These are phyloP conservation scores for Pholiota conissans DNA, from an alignment of 768 basidiomycete species.

Conservation along the genomic window DNA sequence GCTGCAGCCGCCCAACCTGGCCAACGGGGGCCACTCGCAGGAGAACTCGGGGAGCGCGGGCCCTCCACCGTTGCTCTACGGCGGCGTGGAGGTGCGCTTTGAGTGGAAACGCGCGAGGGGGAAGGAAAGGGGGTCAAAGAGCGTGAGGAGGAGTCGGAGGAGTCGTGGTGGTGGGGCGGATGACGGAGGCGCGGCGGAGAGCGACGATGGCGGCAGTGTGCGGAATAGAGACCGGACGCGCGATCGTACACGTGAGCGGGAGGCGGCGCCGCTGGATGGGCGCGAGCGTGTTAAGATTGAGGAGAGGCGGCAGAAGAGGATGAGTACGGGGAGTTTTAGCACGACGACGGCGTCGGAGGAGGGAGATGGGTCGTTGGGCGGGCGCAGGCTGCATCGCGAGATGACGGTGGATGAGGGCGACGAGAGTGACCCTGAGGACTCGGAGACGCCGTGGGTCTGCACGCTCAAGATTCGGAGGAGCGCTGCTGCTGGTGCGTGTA, in stretches of 20 bases:
- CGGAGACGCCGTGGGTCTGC: conserved; percentile 95
- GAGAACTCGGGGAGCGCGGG: conserved; percentile 14
- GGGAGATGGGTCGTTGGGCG: conserved; percentile 12
- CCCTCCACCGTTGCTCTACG: conserved; percentile 22
- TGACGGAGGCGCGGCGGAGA: conserved; percentile 16
- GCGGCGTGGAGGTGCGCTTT: conserved; percentile 68
- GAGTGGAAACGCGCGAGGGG: conserved; percentile 70
- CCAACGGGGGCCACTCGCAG: conserved; percentile 18
- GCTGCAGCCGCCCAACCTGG: not conserved
- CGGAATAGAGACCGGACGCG: not conserved
- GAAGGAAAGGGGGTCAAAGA: conserved; percentile 26
- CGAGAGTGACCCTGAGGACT: conserved; percentile 94
- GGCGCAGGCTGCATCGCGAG: conserved; percentile 13
- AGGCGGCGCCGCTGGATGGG: conserved; percentile 19
- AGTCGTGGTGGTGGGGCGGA: conserved; percentile 11
- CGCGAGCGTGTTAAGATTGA: conserved; percentile 21
- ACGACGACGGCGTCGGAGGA: conserved; percentile 34
- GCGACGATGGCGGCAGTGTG: conserved; percentile 26
- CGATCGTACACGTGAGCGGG: conserved; percentile 59
- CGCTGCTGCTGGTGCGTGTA: conserved; percentile 8
- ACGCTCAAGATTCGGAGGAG: conserved; percentile 65
- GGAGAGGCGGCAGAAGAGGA: conserved; percentile 27
- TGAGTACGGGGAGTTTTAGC: conserved; percentile 35
- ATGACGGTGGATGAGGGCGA: conserved; percentile 53
- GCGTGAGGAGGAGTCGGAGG: conserved; percentile 20